phyloP scores from a whole-genome alignment of 116 monocot genomes.

The Papilionanthe hybrid region DNA sequence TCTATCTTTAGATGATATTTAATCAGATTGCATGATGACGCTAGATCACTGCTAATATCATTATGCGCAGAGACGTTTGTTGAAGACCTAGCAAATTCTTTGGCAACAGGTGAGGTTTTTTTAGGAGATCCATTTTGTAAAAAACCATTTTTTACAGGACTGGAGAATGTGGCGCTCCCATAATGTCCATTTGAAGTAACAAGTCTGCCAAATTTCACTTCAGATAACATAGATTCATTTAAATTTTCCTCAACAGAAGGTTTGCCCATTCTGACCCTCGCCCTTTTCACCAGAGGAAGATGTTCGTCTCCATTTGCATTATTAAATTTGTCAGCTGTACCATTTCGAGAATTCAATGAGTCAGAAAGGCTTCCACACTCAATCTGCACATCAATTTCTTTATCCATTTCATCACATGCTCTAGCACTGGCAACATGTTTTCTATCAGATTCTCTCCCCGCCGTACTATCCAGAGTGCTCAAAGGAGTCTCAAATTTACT shows the following conservation, averaged over 20 bases:
- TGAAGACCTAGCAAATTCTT: conserved; percentile 10
- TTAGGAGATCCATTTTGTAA: conserved; percentile 11
- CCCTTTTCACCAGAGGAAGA: conserved; percentile 95
- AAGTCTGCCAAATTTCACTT: conserved; percentile 15
- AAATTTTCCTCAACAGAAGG: conserved; percentile 29
- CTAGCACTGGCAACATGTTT: conserved; percentile 23
- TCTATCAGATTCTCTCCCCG: conserved; percentile 43
- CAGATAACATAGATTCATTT: conserved; percentile 10
- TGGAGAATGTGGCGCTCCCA: conserved; percentile 4
- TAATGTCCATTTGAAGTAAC: conserved; percentile 5
- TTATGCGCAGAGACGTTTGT: conserved; percentile 16
- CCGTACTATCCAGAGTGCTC: conserved; percentile 30
- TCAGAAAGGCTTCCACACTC: conserved; percentile 10
- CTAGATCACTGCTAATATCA: conserved; percentile 11
- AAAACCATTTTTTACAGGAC: not conserved
- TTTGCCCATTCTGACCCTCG: conserved; percentile 78
- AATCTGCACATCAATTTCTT: conserved; percentile 21
- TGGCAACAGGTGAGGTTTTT: not conserved
- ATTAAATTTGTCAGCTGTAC: conserved; percentile 21
- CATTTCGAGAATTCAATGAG: conserved; percentile 23
- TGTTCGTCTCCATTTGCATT: conserved; percentile 83
- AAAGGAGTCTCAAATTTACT: conserved; percentile 22
- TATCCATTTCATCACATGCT: conserved; percentile 21
- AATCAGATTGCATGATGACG: conserved; percentile 32
- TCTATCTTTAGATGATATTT: conserved; percentile 34